Evolutionary conservation across 176 grass and related monocot species (phyloP), one percentile per base, ranked within the genome.

Genomic region (Oryza rufipogon): DNA sequence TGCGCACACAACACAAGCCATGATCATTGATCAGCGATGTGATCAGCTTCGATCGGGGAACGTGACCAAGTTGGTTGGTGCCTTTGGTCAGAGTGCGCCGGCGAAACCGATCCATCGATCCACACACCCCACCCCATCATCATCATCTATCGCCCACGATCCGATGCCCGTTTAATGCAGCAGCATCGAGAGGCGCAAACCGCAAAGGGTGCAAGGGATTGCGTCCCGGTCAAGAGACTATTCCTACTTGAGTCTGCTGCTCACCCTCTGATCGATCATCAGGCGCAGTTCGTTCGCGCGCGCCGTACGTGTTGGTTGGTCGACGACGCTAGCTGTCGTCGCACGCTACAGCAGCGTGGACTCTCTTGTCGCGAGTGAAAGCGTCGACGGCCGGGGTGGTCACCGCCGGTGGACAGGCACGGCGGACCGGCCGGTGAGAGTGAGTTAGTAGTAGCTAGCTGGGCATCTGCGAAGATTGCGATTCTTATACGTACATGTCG

Each of bases 141-240:
- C 16, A 2, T 1, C 42, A 41, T 41, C 39, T 41, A 41, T 60
- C 51, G 34, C 78, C 45, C 20, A 28, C 28, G 79, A 87, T 87
- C 79, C 86, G 38, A 82, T 71, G 79, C 72, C 32, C 28, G 10
- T 54, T 54, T 28, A 4, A 11, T 44, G 33, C 38, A 61, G 56
- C 7, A 9, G 68, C 68, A 39, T 86, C 25, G 67, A 39, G 25
- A 63, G 23, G 9, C 46, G 22, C 63, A 25, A 39, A 11, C 4
- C 46, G 22, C 63, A 25, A 39, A 11, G 39, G 30, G 22, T 65
- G 3, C 26, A 12, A 45, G 75, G 75, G 70, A 80, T 86, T 44
- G 74, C 66, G 30, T 72, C 71, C 67, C 25, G 4, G 60, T 26
- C 66, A 78, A 85, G 49, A 23, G 10, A 75, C 1, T 58, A 20